Evolutionary conservation across 768 basidiomycete species (phyloP), one percentile per base, ranked within the genome.

Genomic region (Piloderma croceum): DNA sequence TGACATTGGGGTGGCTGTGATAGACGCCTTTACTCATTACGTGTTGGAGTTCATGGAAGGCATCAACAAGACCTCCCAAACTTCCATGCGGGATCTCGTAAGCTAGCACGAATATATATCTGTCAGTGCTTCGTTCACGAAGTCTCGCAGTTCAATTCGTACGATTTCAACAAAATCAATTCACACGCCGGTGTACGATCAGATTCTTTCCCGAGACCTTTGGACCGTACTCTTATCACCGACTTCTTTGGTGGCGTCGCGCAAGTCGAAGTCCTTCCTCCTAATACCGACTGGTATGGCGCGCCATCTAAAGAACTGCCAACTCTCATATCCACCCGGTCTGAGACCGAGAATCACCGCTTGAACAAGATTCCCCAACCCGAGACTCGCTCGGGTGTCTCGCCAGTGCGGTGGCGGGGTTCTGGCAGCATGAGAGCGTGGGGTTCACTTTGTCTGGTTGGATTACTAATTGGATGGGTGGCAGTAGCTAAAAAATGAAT

Each of bases 1-100:
- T 24, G 94, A 97, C 48, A 81, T 99, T 21, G 96, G 96, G 3
- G 90, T 98, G 0, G 83, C 91, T 0, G 92, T 99, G 36, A 96
- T 97, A 46, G 96, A 99, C 58, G 79, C 81, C 11, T 99, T 79
- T 57, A 98, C 94, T 0, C 96, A 98, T 63, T 85, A 86, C 53
- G 71, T 93, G 21, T 77, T 99, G 7, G 76, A 91, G 47, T 92
- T 79, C 60, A 81, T 99, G 73, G 96, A 98, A 59, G 75, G 77
- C 13, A 82, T 94, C 52, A 89, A 91, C 65, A 96, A 96, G 63
- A 93, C 93, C 0, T 86, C 82, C 35, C 76, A 79, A 32, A 70
- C 72, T 13, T 84, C 85, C 11, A 74, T 94, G 72, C 71, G 81
- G 41, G 87, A 94, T 52, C 70, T 96, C 36, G 91, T 92, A 43